A percentile compares a stretch with the other conserved stretches of the same genome.
Evolutionary conservation across 2,329 filamentous ascomycete species (phyloP).

Genomic region (Trichoderma oligosporum): DNA sequence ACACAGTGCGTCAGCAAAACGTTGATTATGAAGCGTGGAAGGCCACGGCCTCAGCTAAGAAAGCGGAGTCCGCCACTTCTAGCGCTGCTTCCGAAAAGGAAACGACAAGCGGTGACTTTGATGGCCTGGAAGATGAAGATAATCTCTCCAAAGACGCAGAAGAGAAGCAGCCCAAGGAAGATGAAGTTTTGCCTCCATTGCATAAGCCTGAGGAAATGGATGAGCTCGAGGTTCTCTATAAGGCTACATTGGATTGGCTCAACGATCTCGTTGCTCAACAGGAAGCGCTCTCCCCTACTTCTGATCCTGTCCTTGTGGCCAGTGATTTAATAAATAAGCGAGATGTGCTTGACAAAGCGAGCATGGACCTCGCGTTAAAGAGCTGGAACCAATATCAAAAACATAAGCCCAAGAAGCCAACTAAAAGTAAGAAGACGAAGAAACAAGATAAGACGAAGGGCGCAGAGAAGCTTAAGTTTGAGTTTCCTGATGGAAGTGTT

Average conservation of each 20-base stretch:
- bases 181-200: conserved; percentile 57
- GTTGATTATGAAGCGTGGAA: conserved; percentile 61
- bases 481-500: conserved; percentile 37
- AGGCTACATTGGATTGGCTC: conserved; percentile 68
- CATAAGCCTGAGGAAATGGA: conserved; percentile 72
- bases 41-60: conserved; percentile 47
- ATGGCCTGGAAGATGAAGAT: conserved; percentile 73
- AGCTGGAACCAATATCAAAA: conserved; percentile 51
- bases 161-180: conserved; percentile 43
- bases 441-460: conserved; percentile 38
- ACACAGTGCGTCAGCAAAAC: conserved; percentile 67
- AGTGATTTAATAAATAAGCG: conserved; percentile 68
- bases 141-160: conserved; percentile 40
- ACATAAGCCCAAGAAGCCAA: conserved; percentile 45
- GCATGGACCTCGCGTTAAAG: conserved; percentile 68
- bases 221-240: conserved; percentile 58
- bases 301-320: conserved; percentile 70
- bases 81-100: conserved; percentile 47
- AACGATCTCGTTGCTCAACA: conserved; percentile 67
- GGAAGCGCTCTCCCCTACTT: conserved; percentile 62
- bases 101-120: conserved; percentile 56
- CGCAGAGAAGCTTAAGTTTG: conserved; percentile 33
- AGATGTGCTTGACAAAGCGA: conserved; percentile 66
- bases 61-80: conserved; percentile 39
- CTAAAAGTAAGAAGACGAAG: conserved; percentile 40